Conservation (phyloP, 78 protist genomes). For the Dictyostelium intermedium region DNA sequence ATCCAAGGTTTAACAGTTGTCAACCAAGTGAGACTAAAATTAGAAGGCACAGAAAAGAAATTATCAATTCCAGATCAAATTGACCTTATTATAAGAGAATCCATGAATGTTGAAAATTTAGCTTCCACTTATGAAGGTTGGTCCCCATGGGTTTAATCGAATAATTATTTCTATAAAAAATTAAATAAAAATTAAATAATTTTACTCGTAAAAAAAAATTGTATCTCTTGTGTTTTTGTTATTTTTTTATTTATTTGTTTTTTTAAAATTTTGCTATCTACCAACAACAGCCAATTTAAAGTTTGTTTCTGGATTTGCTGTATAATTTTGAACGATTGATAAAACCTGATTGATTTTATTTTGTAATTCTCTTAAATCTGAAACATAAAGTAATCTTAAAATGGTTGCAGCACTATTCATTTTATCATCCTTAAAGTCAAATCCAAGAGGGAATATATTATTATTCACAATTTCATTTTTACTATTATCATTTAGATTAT, state of each 20-base stretch:
- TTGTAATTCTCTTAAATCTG: constrained; percentile 70
- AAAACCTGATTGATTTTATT: constrained; percentile 63
- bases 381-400: constrained; percentile 62
- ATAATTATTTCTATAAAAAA: background rate
- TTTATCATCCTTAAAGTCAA: constrained; percentile 60
- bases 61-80: constrained; percentile 37
- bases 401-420: constrained; percentile 68
- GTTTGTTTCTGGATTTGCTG: constrained; percentile 75
- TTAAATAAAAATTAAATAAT: background rate
- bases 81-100: constrained; percentile 42
- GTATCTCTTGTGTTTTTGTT: no score
- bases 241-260: no score
- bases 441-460: constrained; percentile 58
- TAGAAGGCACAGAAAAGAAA: constrained; percentile 71
- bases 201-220: background rate
- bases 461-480: constrained; percentile 24
- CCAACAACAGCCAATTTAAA: constrained; percentile 71
- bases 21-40: constrained; percentile 53
- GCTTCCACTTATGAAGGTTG: constrained; percentile 63
- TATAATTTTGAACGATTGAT: constrained; percentile 35
- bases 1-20: constrained; percentile 61
- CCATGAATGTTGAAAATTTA: constrained; percentile 49
- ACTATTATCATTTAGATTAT: constrained; percentile 24
- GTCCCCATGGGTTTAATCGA: background rate
- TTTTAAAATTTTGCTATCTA: background rate